Percentiles rank a stretch among this genome's conserved stretches.
Evolutionary conservation across 2,329 filamentous ascomycete genomes (phyloP).

Genomic region (Colletotrichum sp.): DNA sequence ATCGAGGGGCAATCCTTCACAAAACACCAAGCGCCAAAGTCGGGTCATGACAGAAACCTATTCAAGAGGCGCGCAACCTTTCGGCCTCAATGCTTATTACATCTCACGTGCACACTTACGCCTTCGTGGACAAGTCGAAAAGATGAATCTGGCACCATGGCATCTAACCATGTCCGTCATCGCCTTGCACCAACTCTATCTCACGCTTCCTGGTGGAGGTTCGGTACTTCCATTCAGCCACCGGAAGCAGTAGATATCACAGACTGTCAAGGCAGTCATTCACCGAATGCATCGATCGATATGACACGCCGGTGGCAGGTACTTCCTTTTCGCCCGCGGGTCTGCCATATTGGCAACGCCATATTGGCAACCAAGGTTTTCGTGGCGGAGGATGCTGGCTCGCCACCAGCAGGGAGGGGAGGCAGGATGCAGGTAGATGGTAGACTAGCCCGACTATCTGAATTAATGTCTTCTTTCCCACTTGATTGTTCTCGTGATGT

Average conservation of each 20-base stretch:
- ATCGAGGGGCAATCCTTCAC: background rate
- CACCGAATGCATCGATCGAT: background rate
- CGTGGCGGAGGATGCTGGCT: background rate
- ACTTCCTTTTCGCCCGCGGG: background rate
- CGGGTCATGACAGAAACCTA: background rate
- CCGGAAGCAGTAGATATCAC: background rate
- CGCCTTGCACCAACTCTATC: background rate
- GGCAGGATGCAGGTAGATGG: background rate
- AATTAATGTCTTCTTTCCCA: background rate
- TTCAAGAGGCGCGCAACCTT: background rate
- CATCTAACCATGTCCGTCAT: background rate
- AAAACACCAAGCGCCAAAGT: background rate
- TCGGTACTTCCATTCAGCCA: background rate
- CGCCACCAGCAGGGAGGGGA: background rate
- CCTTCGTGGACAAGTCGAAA: background rate
- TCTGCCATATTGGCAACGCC: background rate
- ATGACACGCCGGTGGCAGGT: background rate
- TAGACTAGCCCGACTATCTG: background rate
- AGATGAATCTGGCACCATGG: background rate
- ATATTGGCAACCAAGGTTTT: background rate
- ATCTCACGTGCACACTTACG: background rate
- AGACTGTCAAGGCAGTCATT: background rate
- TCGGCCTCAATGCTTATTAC: background rate
- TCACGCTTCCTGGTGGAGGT: rapidly evolving
- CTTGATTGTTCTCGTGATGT: background rate